Base-by-base conservation (phyloP, 2,329 filamentous ascomycete species). In the Hymenoscyphus albidus region DNA sequence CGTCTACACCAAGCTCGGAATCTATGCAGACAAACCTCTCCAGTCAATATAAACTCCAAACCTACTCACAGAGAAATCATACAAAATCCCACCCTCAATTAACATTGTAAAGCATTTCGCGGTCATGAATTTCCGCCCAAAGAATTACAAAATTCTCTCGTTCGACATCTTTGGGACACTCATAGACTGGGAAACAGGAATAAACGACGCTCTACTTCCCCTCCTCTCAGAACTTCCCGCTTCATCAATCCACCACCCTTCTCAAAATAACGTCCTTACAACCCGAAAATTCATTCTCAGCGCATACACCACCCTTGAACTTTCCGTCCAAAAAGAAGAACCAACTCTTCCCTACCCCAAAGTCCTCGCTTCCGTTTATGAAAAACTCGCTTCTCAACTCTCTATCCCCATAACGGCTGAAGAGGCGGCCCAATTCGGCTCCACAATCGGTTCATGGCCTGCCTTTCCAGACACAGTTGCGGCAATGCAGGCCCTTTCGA, bases 111-210 rank as follows among this genome's bases (percentile, higher is more conserved):
- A 51, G 27, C 1, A 18, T n/a, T 6, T 51, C n/a, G 7, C n/a
- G 2, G n/a, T 3, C 38, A 70, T 70, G 69, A 27, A 62, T 13
- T 65, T 70, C 61, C 60, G 66, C 18, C 68, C 67, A 2, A 70
- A 57, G 35, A 56, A 59, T 14, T 71, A 64, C 63, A 71, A 71
- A 63, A 63, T 68, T 42, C 65, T 71, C 40, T 67, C 65, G 58
- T 71, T 93, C 77, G 90, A 94, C 77, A 87, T 90, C 79, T 93
- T 91, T 76, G 90, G 90, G 75, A 94, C 91, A 0, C 82, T 93
- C 3, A 85, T 93, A 66, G 89, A 93, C 79, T 92, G 89, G 89
- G 88, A 92, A 75, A 74, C 78, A n/a, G 89, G 89, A 65, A 83
- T 92, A 64, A 76, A 83, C 61, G 69, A 76, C 2, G 80, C 83